phyloP scores from a whole-genome alignment of 129 eudicot species.

The Kitagawia praeruptora region DNA sequence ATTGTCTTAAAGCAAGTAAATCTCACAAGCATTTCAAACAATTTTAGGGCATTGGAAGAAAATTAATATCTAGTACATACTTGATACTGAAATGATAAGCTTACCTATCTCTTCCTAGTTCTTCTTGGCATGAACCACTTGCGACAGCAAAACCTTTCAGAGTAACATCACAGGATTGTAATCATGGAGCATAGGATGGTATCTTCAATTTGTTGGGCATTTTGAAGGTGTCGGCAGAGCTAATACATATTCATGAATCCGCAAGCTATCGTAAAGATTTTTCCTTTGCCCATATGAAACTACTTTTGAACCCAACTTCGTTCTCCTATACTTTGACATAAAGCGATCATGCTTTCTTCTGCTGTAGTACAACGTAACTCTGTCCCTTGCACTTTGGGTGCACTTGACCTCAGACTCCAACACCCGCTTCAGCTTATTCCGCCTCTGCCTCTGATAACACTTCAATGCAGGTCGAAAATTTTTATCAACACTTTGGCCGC shows the following conservation, averaged over 20 bases:
- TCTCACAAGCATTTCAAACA: not conserved
- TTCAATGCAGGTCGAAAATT: not conserved
- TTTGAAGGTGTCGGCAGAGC: slow-evolving; percentile 18
- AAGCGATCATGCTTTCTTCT: slow-evolving; percentile 22
- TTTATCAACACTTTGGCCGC: slow-evolving; percentile 1
- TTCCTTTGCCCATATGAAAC: slow-evolving; percentile 20
- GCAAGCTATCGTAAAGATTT: slow-evolving; percentile 13
- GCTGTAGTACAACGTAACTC: slow-evolving; percentile 2
- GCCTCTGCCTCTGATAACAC: slow-evolving; percentile 7
- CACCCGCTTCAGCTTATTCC: slow-evolving; percentile 4
- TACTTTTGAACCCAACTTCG: slow-evolving; percentile 23
- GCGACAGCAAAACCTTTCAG: slow-evolving; percentile 1
- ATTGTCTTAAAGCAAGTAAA: not conserved
- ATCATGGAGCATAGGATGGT: slow-evolving; percentile 16
- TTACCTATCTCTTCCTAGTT: slow-evolving; percentile 22
- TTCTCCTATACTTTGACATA: slow-evolving; percentile 41
- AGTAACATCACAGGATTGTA: slow-evolving; percentile 18
- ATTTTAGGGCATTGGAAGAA: not conserved
- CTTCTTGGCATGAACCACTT: slow-evolving; percentile 12
- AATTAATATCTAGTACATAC: not conserved
- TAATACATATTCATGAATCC: slow-evolving; percentile 3
- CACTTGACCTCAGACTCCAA: not conserved
- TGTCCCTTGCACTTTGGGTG: not conserved
- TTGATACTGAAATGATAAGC: slow-evolving; percentile 8
- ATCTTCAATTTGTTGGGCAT: slow-evolving; percentile 20